A percentile compares a stretch with the other conserved stretches of the same genome.
Conservation (phyloP, 2,329 filamentous ascomycete species). For the Ophiostoma perfectum region DNA sequence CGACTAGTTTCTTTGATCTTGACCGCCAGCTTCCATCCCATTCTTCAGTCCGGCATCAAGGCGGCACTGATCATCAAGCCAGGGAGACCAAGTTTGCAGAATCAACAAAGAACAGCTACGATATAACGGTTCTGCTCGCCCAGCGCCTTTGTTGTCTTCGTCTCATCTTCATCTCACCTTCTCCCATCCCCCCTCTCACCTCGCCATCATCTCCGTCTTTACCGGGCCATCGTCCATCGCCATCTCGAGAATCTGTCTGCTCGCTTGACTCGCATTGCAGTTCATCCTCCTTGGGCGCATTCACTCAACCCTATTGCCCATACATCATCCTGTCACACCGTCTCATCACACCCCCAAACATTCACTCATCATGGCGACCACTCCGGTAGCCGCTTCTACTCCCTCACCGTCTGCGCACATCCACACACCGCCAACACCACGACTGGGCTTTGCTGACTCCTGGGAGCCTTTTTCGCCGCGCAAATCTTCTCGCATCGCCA, state of each 20-base stretch:
- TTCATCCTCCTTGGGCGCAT: neutral
- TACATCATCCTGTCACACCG: neutral
- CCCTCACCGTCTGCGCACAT: constrained; percentile 56
- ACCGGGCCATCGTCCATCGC: no score
- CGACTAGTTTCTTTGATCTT: neutral
- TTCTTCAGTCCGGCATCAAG: neutral
- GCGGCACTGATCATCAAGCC: neutral
- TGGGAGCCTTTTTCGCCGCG: constrained; percentile 70
- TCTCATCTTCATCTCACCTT: neutral
- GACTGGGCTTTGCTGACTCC: constrained; percentile 59
- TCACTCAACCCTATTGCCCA: constrained; percentile 4
- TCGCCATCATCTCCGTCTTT: no score
- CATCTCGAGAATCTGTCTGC: neutral
- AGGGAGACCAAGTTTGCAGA: neutral
- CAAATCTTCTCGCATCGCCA: constrained; percentile 60
- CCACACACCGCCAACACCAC: constrained; percentile 64
- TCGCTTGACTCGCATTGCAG: constrained; percentile 9
- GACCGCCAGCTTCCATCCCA: neutral
- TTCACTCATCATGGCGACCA: constrained; percentile 35
- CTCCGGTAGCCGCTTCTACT: constrained; percentile 42
- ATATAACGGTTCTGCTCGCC: neutral
- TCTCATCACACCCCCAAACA: neutral
- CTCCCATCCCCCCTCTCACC: no score
- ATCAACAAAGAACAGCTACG: neutral
- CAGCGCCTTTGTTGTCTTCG: neutral